Evolutionary conservation across 164 flowering plant genomes (phyloP), one percentile per base, ranked within the genome.

Genomic region (Stephania cephalantha): DNA sequence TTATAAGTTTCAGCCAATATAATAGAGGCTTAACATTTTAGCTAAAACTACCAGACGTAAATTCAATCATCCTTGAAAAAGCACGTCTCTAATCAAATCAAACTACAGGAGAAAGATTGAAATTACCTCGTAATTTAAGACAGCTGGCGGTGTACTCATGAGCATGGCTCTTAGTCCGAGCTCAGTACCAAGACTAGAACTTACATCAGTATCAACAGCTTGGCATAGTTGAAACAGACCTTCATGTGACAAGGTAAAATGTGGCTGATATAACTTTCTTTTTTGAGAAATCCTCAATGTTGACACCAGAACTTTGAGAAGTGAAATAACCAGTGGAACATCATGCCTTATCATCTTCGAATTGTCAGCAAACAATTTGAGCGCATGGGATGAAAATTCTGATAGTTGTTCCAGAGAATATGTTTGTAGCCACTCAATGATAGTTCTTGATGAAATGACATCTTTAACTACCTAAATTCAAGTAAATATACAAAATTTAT

Each of bases 351-450:
- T 58, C 67, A 78, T 71, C 75, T 79, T 74, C 48, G 64, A 70
- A n/a, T 79, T 80, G 74, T 73, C 78, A 46, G 82, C 52, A 44
- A 91, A 75, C 22, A 93, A 71, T 52, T 79, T 86, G 78, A 73
- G 81, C 13, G 91, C 79, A 78, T 83, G 84, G 71, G 81, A 85
- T 67, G 91, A 76, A 74, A 95, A 78, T 76, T 93, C 95, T 55
- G 89, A 84, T 69, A 95, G 88, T 84, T 93, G 95, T 81, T 91
- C 97, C 69, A 90, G 84, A 71, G 86, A 86, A 75, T 79, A 22
- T 61, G 78, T 84, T 76, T 90, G 87, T 83, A 95, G 81, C 97
- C 97, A 93, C 77, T 91, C 90, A 13, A 68, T 68, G 8, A 82
- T 77, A 68, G 71, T 78, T 82, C 85, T 82, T 67, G 80, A 82